phyloP scores from a whole-genome alignment of 176 grass and related monocot genomes.

The Carex scoparia region DNA sequence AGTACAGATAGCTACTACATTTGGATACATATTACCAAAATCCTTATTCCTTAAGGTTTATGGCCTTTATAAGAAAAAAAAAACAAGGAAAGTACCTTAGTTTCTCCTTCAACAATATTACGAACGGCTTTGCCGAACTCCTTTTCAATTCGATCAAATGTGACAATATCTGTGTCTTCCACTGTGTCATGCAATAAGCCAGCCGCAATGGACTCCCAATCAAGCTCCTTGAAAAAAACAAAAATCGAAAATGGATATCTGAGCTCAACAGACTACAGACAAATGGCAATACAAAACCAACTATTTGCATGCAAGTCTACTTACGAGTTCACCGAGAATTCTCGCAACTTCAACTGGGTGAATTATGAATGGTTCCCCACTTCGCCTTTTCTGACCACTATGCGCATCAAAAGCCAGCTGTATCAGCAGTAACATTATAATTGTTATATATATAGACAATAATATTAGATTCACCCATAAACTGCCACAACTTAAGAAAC shows the following conservation, averaged over 20 bases:
- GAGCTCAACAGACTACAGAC: conserved; percentile 18
- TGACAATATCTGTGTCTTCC: conserved; percentile 93
- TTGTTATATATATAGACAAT: conserved; percentile 9
- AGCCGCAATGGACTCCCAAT: conserved; percentile 96
- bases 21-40: conserved; percentile 21
- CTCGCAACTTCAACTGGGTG: conserved; percentile 98
- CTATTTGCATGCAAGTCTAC: conserved; percentile 25
- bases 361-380: conserved; percentile 97
- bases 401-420: conserved; percentile 97
- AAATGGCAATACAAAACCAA: conserved; percentile 23
- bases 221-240: conserved; percentile 75
- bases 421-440: conserved; percentile 34
- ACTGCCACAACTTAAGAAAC: not conserved
- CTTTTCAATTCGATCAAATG: conserved; percentile 93
- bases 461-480: not conserved
- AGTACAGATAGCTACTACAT: not conserved
- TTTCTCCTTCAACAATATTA: conserved; percentile 97
- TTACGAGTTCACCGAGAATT: conserved; percentile 92
- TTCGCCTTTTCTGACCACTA: conserved; percentile 87
- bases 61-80: not conserved
- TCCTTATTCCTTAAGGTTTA: not conserved
- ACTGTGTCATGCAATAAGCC: conserved; percentile 99
- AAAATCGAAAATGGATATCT: conserved; percentile 17
- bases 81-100: conserved; percentile 56
- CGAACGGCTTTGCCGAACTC: conserved; percentile 80